These are phyloP conservation scores for Citrus reticulata DNA, from an alignment of 345 rosid species.

Conservation along the genomic window DNA sequence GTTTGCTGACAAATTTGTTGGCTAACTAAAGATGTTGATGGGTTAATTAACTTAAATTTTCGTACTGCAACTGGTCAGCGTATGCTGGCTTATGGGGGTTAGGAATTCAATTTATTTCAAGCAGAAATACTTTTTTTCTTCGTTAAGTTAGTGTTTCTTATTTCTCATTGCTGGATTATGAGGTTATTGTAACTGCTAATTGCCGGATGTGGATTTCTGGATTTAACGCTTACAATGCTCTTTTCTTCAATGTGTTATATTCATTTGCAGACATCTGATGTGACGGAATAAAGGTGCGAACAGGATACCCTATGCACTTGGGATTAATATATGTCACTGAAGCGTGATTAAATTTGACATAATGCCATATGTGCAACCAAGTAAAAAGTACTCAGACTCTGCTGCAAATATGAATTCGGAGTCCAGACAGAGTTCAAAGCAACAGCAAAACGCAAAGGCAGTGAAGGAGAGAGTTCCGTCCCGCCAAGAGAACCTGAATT, in stretches of 20 bases:
- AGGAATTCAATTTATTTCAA: not conserved
- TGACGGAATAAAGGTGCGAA: not conserved
- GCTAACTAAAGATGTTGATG: not conserved
- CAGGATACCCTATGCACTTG: not conserved
- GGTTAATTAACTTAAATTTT: not conserved
- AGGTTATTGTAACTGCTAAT: not conserved
- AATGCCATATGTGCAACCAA: slow-evolving; percentile 24
- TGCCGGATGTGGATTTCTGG: not conserved
- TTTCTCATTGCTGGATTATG: not conserved
- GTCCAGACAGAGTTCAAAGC: slow-evolving; percentile 33
- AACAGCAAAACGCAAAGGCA: slow-evolving; percentile 25
- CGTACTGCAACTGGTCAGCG: not conserved
- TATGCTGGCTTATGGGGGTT: not conserved
- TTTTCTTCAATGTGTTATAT: not conserved
- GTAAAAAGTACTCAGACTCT: slow-evolving; percentile 8
- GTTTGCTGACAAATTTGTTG: not conserved
- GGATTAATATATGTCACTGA: slow-evolving; percentile 13
- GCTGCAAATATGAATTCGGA: slow-evolving; percentile 31
- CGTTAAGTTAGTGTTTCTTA: not conserved
- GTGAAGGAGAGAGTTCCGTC: slow-evolving; percentile 34
- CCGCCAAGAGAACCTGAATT: slow-evolving; percentile 18
- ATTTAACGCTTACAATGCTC: not conserved
- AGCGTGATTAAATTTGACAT: slow-evolving; percentile 4
- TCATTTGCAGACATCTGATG: not conserved
- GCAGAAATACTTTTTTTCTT: not conserved